phyloP scores from a whole-genome alignment of 2,329 filamentous ascomycete species.

The Elsinoe ampelina region DNA sequence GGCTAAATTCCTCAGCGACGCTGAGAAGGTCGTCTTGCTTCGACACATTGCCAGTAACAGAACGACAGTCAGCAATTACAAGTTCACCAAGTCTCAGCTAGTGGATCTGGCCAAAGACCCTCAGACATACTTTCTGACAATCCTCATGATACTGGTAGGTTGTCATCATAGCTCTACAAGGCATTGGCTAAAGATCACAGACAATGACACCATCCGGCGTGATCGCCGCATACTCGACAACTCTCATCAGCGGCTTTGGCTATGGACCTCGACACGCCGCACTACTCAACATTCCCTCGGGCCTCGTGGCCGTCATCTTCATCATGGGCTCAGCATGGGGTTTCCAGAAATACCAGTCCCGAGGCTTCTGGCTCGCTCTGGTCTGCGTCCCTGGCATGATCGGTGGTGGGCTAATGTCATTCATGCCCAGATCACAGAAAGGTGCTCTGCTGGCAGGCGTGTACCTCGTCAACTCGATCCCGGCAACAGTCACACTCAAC shows the following conservation, averaged over 20 bases:
- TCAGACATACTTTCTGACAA: slow-evolving; percentile 35
- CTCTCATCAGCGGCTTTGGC: slow-evolving; percentile 41
- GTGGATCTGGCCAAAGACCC: slow-evolving; percentile 52
- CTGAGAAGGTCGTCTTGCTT: slow-evolving; percentile 36
- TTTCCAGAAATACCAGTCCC: slow-evolving; percentile 39
- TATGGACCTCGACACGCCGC: slow-evolving; percentile 39
- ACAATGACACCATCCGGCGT: slow-evolving; percentile 32
- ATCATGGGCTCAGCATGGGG: slow-evolving; percentile 41
- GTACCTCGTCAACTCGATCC: slow-evolving; percentile 26
- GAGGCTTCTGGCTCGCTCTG: slow-evolving; percentile 43
- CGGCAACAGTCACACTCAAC: slow-evolving; percentile 25
- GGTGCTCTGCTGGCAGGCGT: slow-evolving; percentile 21
- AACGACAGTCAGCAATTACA: slow-evolving; percentile 33
- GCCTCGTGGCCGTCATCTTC: slow-evolving; percentile 44
- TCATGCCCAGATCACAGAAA: slow-evolving; percentile 20
- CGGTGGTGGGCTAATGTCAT: slow-evolving; percentile 47
- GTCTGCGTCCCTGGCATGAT: slow-evolving; percentile 40
- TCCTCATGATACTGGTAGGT: slow-evolving; percentile 4
- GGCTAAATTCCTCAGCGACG: slow-evolving; percentile 56
- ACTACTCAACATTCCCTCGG: slow-evolving; percentile 47
- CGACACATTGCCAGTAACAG: slow-evolving; percentile 32
- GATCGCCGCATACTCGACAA: slow-evolving; percentile 46
- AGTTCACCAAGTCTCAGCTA: slow-evolving; percentile 43
- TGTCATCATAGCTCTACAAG: too few species aligned
- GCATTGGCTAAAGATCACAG: slow-evolving; percentile 17